A percentile compares a stretch with the other conserved stretches of the same genome.
Conservation (phyloP, 805 yeast species). For the Teunomyces kruisii region DNA sequence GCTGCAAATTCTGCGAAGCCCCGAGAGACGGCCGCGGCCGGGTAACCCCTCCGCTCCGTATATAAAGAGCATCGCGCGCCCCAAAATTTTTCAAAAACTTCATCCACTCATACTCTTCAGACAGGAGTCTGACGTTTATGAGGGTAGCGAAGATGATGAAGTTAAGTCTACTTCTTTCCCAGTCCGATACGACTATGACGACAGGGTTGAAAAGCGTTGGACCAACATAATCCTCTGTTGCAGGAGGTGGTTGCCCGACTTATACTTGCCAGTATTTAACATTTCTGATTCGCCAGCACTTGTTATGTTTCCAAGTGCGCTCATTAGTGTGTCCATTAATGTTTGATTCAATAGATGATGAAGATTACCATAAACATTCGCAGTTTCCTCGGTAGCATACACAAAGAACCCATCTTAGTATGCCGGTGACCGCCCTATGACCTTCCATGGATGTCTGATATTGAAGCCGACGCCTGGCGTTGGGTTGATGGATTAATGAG, state of each 20-base stretch:
- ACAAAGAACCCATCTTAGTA: constrained; percentile 80
- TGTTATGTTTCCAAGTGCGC: constrained; percentile 1
- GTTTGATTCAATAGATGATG: constrained; percentile 52
- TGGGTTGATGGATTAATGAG: too few relatives aligned
- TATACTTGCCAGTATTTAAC: constrained; percentile 86
- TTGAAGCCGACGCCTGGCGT: not conserved
- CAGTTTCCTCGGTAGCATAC: constrained; percentile 96
- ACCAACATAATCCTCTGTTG: constrained; percentile 35
- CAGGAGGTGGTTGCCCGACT: constrained; percentile 49
- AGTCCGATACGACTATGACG: constrained; percentile 93
- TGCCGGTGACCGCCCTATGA: constrained; percentile 80
- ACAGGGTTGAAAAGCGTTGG: constrained; percentile 65
- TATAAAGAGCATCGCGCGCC: constrained; percentile 1
- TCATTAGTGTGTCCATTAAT: constrained; percentile 7
- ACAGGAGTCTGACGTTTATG: not conserved
- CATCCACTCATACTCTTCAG: constrained; percentile 1
- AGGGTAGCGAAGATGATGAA: constrained; percentile 39
- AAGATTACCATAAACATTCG: constrained; percentile 79
- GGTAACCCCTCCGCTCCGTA: constrained; percentile 5
- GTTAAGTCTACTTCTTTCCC: constrained; percentile 80
- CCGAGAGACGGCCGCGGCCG: not conserved
- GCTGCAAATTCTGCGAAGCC: not conserved
- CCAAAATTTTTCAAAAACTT: not conserved
- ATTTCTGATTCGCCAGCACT: constrained; percentile 51
- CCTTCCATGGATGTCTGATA: constrained; percentile 96